phyloP scores from a whole-genome alignment of 2,329 filamentous ascomycete species.

The Beauveria asiatica region DNA sequence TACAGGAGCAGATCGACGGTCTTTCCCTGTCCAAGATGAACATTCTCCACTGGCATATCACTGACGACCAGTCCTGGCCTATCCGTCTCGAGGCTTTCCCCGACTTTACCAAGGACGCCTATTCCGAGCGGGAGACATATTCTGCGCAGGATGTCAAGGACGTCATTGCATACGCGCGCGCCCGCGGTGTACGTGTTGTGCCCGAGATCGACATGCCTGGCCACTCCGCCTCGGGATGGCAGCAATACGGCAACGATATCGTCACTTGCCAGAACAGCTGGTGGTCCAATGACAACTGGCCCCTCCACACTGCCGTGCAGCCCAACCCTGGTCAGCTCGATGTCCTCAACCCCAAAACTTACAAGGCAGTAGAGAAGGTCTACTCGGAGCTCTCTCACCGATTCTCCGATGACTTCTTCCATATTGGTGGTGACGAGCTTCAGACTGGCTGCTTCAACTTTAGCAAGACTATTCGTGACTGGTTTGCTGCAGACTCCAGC shows the following conservation, averaged over 20 bases:
- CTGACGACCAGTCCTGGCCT: conserved; percentile 48
- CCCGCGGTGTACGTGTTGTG: conserved; percentile 49
- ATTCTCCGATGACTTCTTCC: conserved; percentile 46
- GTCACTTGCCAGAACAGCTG: conserved; percentile 47
- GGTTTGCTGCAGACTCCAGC: conserved; percentile 40
- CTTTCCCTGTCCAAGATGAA: conserved; percentile 50
- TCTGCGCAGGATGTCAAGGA: conserved; percentile 32
- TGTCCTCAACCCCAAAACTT: conserved; percentile 46
- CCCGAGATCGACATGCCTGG: conserved; percentile 57
- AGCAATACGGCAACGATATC: conserved; percentile 46
- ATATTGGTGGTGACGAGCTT: conserved; percentile 48
- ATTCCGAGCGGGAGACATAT: conserved; percentile 40
- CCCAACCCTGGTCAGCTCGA: conserved; percentile 50
- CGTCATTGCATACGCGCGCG: conserved; percentile 40
- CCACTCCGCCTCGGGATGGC: conserved; percentile 47
- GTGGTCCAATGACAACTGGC: conserved; percentile 52
- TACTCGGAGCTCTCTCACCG: conserved; percentile 43
- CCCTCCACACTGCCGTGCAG: conserved; percentile 44
- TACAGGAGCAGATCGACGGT: conserved; percentile 45
- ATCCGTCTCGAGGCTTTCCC: conserved; percentile 40
- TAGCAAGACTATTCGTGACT: conserved; percentile 38
- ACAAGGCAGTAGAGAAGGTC: conserved; percentile 43
- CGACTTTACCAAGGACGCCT: conserved; percentile 45
- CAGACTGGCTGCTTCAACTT: conserved; percentile 48
- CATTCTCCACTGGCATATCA: conserved; percentile 48